These are phyloP conservation scores for Komagataella pastoris DNA, from an alignment of 805 yeast species.

Conservation along the genomic window DNA sequence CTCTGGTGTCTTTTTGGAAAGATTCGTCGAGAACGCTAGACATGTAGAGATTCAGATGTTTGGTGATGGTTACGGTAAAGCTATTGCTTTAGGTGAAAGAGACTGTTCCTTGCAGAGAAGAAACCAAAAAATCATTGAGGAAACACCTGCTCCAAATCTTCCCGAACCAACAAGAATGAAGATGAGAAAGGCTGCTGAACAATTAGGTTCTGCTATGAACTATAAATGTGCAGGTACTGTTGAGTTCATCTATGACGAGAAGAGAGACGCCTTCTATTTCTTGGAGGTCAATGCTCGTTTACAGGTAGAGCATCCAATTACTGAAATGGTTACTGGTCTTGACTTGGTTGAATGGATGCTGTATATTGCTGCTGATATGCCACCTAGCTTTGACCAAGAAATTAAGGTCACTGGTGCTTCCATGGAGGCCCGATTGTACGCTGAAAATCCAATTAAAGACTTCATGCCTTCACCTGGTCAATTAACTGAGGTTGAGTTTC, in stretches of 20 bases:
- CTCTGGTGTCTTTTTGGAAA: conserved; percentile 87
- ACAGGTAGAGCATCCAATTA: conserved; percentile 96
- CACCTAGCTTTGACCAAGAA: conserved; percentile 60
- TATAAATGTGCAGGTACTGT: conserved; percentile 97
- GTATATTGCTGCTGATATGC: conserved; percentile 74
- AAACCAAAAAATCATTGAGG: conserved; percentile 92
- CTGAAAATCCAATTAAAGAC: conserved; percentile 93
- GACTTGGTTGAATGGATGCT: conserved; percentile 98
- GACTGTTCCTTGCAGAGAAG: conserved; percentile 97
- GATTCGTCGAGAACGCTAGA: conserved; percentile 89
- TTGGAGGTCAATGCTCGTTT: conserved; percentile 92
- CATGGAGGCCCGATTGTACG: conserved; percentile 93
- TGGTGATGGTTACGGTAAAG: conserved; percentile 91
- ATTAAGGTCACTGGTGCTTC: conserved; percentile 71
- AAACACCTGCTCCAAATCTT: conserved; percentile 93
- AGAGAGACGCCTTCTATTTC: conserved; percentile 82
- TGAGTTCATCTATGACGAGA: conserved; percentile 84
- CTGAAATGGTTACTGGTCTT: conserved; percentile 88
- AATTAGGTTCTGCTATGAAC: conserved; percentile 67
- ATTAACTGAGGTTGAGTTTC: conserved; percentile 73
- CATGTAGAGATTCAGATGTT: conserved; percentile 95
- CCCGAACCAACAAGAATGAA: conserved; percentile 64
- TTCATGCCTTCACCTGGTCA: conserved; percentile 97
- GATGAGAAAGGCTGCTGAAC: conserved; percentile 78
- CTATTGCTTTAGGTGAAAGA: conserved; percentile 91